Base-by-base conservation (phyloP, 176 grass and related monocot species). In the Carex kokanica region DNA sequence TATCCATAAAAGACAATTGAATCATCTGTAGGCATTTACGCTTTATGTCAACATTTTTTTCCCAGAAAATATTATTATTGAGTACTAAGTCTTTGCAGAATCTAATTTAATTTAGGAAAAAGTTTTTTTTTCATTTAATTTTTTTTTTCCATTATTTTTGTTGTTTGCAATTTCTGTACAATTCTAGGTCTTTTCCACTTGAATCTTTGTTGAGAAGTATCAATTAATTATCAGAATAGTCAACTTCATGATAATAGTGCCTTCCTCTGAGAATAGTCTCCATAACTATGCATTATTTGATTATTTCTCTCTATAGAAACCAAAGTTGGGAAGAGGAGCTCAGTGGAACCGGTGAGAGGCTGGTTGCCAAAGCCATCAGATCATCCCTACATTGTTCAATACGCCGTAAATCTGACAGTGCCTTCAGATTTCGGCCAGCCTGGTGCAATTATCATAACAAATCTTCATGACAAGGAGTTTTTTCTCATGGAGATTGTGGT, bases 401-500 rank as follows among this genome's bases (percentile, higher is more conserved):
- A 90, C 71, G 84, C 74, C 18, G 85, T 81, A 25, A 84, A 84
- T 61, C 51, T 90, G 16, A 87, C 80, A 43, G 81, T 86, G 23
- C 53, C 73, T 63, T 86, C 85, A 55, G 81, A 62, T 84, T 90
- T 90, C 41, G 81, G 88, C 38, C 64, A 43, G 10, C 55, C 80
- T 17, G 85, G 84, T 16, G 88, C 88, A 15, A 74, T 87, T 74
- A 72, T 57, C 51, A 80, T 90, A 60, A 84, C 74, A 18, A 90
- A 90, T 64, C 85, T 86, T 70, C 88, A 86, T n/a, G 83, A 86
- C 25, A 90, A 79, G 72, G 88, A 90, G 55, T 90, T 90, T 68
- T 86, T 80, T 56, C 84, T 90, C 29, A 71, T 81, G 63, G 88
- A 90, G 73, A 80, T 87, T 54, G 88, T 74, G 10, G 63, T 90